phyloP scores from a whole-genome alignment of 352 stramenopile species.

The Phytopythium oedochilum region DNA sequence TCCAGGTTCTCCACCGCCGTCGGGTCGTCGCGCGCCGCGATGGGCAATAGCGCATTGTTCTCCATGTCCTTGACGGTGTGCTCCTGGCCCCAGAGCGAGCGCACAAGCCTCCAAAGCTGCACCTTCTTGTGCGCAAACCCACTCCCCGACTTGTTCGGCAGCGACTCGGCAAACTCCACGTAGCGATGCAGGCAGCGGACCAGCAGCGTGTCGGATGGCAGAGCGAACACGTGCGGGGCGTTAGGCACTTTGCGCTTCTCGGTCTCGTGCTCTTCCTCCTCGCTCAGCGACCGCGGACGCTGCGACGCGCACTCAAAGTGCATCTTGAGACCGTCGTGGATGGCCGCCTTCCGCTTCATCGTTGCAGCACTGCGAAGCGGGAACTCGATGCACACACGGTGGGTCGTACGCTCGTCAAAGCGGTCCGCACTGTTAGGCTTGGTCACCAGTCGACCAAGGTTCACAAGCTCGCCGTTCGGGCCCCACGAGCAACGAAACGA shows the following conservation, averaged over 20 bases:
- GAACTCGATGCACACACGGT: slow-evolving; percentile 48
- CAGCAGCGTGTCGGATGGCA: slow-evolving; percentile 43
- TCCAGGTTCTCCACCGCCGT: slow-evolving; percentile 60
- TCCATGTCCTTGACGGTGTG: slow-evolving; percentile 28
- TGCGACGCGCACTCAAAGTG: slow-evolving; percentile 49
- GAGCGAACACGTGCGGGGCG: slow-evolving; percentile 29
- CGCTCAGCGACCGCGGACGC: slow-evolving; percentile 7
- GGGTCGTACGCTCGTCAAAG: slow-evolving; percentile 13
- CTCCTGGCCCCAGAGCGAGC: slow-evolving; percentile 76
- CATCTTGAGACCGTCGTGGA: slow-evolving; percentile 51
- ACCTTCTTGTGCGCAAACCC: slow-evolving; percentile 14
- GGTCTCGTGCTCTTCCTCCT: slow-evolving; percentile 20
- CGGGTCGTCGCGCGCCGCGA: slow-evolving; percentile 55
- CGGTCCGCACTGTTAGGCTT: slow-evolving; percentile 10
- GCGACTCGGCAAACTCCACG: slow-evolving; percentile 36
- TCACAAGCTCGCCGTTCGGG: slow-evolving; percentile 68
- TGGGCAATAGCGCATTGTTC: slow-evolving; percentile 27
- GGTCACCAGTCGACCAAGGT: slow-evolving; percentile 42
- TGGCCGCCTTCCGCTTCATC: slow-evolving; percentile 21
- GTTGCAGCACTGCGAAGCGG: slow-evolving; percentile 29
- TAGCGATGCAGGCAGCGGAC: slow-evolving; percentile 64
- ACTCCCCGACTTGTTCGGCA: slow-evolving; percentile 7
- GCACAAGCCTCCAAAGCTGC: slow-evolving; percentile 68
- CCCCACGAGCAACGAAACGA: slow-evolving; percentile 84
- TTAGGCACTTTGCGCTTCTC: slow-evolving; percentile 13